Base-by-base conservation (phyloP, 2,329 filamentous ascomycete genomes). In the Xylaria sp. region DNA sequence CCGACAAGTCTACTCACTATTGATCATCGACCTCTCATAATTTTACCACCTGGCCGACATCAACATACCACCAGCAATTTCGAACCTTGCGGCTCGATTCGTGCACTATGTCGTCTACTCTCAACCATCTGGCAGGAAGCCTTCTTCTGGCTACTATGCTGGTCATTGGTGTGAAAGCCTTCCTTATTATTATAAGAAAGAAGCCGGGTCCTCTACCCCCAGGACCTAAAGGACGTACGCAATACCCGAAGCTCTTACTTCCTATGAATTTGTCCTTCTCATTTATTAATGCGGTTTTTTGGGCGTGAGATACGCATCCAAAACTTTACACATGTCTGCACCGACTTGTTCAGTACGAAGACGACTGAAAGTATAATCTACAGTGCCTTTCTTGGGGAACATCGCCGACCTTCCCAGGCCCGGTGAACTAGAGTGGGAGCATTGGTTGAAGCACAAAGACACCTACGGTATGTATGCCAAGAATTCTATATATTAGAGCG, bases 331-430 rank as follows among this genome's bases (percentile, higher is more conserved):
- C 19, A 41, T 10, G 23, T 40, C 23, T 40, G 23, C 48, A 13
- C 15, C 2, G 4, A 43, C n/a, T 43, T 7, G n/a, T 15, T 44
- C 41, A 44, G 4, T 44, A 25, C 21, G 19, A 21, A 17, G 19
- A 44, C 29, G 29, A 23, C 48, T 58, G 40, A 58, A 78, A 5
- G 2, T 3, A 17, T 15, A 6, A 11, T 1, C 4, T 48, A n/a
- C 3, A 61, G 59, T 63, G 7, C 81, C 81, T 0, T 13, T 85
- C 0, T 29, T 85, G 3, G 83, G 83, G 3, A 85, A 85, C 65
- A 63, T 85, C 15, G 62, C 66, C 1, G 81, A 85, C 62, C 70
- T 85, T 10, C 83, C 83, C 0, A 69, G 74, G 0, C 52, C 60
- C 0, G 76, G 74, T 1, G 64, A 60, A 5, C 71, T 68, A 4